Conservation (phyloP, 352 stramenopile genomes). For the Phytophthora constricta region DNA sequence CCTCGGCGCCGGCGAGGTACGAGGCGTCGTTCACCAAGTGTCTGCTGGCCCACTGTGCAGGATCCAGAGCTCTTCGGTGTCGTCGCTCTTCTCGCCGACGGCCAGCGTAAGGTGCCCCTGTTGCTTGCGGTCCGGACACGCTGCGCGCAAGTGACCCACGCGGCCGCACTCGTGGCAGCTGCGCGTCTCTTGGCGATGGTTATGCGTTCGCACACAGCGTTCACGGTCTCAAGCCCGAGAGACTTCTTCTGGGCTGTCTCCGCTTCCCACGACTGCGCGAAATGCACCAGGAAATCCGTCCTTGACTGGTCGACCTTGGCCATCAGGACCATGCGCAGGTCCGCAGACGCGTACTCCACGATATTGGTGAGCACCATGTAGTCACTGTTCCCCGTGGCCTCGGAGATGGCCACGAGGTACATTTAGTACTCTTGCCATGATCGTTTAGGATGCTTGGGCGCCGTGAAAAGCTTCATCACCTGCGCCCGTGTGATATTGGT, state of each 20-base stretch:
- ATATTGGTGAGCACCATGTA: constrained; percentile 13
- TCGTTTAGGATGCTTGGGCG: not conserved
- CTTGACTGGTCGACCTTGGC: not conserved
- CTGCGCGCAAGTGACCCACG: not conserved
- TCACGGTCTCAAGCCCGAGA: not conserved
- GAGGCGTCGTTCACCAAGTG: not conserved
- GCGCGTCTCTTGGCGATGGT: not conserved
- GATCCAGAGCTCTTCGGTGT: not conserved
- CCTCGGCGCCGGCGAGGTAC: not conserved
- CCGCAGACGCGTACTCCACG: constrained; percentile 11
- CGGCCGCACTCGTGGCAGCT: constrained; percentile 1
- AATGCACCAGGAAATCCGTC: not conserved
- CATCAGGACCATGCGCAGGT: constrained; percentile 7
- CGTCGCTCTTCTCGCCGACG: not conserved
- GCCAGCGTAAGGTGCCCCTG: not conserved
- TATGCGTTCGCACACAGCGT: not conserved
- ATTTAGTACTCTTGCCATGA: not conserved
- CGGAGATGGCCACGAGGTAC: not conserved
- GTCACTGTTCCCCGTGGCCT: not conserved
- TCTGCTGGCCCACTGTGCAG: not conserved
- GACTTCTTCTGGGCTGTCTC: not conserved
- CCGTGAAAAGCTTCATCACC: not conserved
- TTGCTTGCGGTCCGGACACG: not conserved
- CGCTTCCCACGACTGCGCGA: not conserved
- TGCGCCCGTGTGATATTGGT: not conserved